Evolutionary conservation across 352 stramenopile species (phyloP).

Genomic region (Paralagenidium karlingii): DNA sequence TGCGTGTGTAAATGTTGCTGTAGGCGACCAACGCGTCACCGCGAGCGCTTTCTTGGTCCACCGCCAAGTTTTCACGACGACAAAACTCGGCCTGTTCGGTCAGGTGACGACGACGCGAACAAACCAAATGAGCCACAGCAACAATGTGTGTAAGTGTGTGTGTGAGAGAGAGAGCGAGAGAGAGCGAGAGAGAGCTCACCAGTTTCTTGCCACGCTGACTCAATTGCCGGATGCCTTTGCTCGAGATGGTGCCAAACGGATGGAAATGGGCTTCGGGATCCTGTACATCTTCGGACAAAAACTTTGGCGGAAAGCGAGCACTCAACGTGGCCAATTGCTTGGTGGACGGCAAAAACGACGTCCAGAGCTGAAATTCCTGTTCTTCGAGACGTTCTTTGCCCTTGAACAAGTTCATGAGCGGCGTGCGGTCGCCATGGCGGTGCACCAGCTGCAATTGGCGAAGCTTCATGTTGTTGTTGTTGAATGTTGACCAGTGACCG

Average conservation of each 20-base stretch:
- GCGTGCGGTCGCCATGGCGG: conserved; percentile 68
- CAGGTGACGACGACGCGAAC: too few relatives aligned
- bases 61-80: background rate
- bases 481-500: too few relatives aligned
- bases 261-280: too few relatives aligned
- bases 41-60: background rate
- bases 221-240: conserved; percentile 56
- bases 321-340: conserved; percentile 21
- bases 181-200: conserved; percentile 10
- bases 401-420: conserved; percentile 53
- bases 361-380: conserved; percentile 30
- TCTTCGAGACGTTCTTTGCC: conserved; percentile 16
- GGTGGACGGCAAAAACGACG: conserved; percentile 20
- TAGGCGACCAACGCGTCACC: background rate
- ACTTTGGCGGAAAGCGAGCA: conserved; percentile 13
- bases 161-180: background rate
- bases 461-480: too few relatives aligned
- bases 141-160: too few relatives aligned
- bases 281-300: too few relatives aligned
- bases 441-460: conserved; percentile 71
- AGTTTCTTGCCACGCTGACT: conserved; percentile 25
- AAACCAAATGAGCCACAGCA: too few relatives aligned
- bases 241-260: conserved; percentile 60
- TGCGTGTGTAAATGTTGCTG: conserved; percentile 25
- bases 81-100: background rate